Base-by-base conservation (phyloP, 2,329 filamentous ascomycete species). In the Aspergillus tamarii region DNA sequence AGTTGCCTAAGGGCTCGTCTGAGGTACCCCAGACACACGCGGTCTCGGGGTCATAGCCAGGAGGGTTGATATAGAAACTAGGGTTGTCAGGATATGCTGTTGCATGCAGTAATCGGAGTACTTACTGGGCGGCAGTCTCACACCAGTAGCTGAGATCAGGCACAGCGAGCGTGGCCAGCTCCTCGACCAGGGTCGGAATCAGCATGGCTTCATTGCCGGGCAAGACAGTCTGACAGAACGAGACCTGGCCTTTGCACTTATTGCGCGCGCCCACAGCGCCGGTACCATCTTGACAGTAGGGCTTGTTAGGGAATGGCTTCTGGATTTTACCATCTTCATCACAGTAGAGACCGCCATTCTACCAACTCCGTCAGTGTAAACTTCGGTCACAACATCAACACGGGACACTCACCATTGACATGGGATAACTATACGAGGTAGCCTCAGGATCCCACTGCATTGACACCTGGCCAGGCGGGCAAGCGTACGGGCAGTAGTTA, bases 121-220 rank as follows among this genome's bases (percentile, higher is more conserved):
- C 88, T 83, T 83, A 91, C 87, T 94, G 91, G 63, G 91, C 89
- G 63, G 91, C 86, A 14, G 91, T 93, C 52, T 80, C 78, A 69
- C 83, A 87, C 91, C 91, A 94, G 78, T 94, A 94, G 61, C 80
- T 84, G 21, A 84, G 79, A 62, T 84, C 89, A 10, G 91, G 91
- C 41, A 94, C 90, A 57, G 91, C 90, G 60, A 94, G 81, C 34
- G 84, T 84, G n/a, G 83, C 81, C 28, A 72, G 77, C 66, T 82
- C 79, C 26, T 82, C 73, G 54, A 93, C 88, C 66, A 88, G 77
- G n/a, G 90, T 94, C 19, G 91, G 90, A 71, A 93, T 93, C 69
- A 93, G 82, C 91, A 94, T 94, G 65, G 89, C 89, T 80, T 94
- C 91, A 71, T 92, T 90, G 57, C 91, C 91, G 21, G 91, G 91